A percentile compares a stretch with the other conserved stretches of the same genome.
Conservation (phyloP, 805 yeast species). For the Starmera dryadoides region DNA sequence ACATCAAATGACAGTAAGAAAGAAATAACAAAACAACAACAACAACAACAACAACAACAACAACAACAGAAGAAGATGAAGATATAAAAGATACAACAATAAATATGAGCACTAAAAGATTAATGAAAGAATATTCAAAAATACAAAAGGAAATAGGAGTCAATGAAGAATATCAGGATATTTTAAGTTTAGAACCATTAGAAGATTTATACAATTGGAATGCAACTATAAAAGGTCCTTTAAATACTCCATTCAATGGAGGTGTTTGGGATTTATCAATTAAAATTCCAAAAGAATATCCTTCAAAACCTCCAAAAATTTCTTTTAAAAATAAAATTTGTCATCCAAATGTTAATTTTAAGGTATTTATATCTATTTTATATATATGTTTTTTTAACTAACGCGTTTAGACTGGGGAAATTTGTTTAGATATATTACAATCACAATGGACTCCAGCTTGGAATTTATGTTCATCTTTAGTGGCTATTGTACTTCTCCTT, state of each 20-base stretch:
- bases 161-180: conserved; percentile 19
- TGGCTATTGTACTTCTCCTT: conserved; percentile 50
- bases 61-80: too few species aligned
- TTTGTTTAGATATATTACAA: conserved; percentile 61
- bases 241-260: conserved; percentile 42
- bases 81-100: too few species aligned
- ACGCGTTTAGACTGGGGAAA: conserved; percentile 45
- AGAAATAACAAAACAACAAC: too few species aligned
- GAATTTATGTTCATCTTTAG: conserved; percentile 47
- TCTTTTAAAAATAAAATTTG: conserved; percentile 34
- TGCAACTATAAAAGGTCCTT: conserved; percentile 44
- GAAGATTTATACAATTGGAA: conserved; percentile 45
- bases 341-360: conserved; percentile 42
- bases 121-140: conserved; percentile 28
- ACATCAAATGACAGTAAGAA: too few species aligned
- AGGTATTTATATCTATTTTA: conserved; percentile 2
- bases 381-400: background rate
- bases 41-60: too few species aligned
- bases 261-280: conserved; percentile 47
- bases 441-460: conserved; percentile 70
- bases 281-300: conserved; percentile 40
- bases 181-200: conserved; percentile 38
- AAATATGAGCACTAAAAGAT: conserved; percentile 23
- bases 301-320: conserved; percentile 51
- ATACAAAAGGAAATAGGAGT: conserved; percentile 21